A percentile compares a stretch with the other conserved stretches of the same genome.
Conservation (phyloP, 768 basidiomycete genomes). For the Lyophyllum decastes region DNA sequence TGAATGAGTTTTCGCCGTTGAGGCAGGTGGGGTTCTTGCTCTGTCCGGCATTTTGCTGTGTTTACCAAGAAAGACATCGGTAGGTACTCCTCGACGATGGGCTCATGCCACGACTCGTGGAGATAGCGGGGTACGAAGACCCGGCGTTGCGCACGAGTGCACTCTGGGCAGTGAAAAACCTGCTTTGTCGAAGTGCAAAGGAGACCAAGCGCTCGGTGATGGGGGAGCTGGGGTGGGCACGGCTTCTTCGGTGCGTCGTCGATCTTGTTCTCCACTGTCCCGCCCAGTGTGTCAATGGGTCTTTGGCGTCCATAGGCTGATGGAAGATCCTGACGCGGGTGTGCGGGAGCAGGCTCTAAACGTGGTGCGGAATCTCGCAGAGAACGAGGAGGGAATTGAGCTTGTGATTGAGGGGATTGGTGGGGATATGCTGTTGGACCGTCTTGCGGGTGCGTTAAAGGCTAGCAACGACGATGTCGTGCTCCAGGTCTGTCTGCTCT, state of each 20-base stretch:
- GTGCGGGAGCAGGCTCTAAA: conserved; percentile 75
- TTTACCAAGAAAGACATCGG: neutral
- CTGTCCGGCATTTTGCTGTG: conserved; percentile 7
- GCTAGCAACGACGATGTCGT: conserved; percentile 55
- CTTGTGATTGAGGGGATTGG: conserved; percentile 60
- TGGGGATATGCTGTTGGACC: conserved; percentile 41
- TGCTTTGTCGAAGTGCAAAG: conserved; percentile 64
- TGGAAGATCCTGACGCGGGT: conserved; percentile 51
- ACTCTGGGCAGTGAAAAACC: conserved; percentile 87
- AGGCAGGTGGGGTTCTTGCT: conserved; percentile 55
- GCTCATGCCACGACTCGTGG: conserved; percentile 62
- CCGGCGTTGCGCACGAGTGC: conserved; percentile 46
- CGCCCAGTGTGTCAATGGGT: neutral
- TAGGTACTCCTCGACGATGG: conserved; percentile 71
- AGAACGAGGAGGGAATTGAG: conserved; percentile 63
- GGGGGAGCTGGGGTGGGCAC: conserved; percentile 65
- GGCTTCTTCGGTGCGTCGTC: conserved; percentile 57
- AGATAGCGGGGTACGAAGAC: conserved; percentile 40
- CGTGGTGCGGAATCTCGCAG: conserved; percentile 67
- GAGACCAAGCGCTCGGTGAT: conserved; percentile 69
- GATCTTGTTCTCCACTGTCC: neutral
- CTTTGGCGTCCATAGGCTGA: conserved; percentile 39
- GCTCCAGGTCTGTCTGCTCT: conserved; percentile 40
- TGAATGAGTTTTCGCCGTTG: conserved; percentile 85
- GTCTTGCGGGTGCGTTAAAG: conserved; percentile 49